Conservation (phyloP, 2,329 filamentous ascomycete species). For the Periconia sp. region DNA sequence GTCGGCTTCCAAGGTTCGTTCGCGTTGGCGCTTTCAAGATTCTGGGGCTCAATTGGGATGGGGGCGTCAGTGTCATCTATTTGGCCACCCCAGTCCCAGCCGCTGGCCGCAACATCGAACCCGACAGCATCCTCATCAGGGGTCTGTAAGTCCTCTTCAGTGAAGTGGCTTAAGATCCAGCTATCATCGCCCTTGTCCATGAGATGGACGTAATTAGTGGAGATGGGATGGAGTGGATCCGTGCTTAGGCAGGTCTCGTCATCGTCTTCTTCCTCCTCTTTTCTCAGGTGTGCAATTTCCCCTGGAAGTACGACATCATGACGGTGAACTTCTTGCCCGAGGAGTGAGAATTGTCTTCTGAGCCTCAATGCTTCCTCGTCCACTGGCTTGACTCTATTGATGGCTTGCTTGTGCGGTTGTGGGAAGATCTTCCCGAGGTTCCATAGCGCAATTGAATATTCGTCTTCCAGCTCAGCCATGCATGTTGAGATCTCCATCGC, state of each 20-base stretch:
- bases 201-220: constrained; percentile 18
- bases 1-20: not conserved
- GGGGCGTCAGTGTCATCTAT: not conserved
- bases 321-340: constrained; percentile 21
- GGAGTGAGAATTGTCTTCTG: constrained; percentile 11
- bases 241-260: constrained; percentile 24
- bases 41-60: too few relatives aligned
- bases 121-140: not conserved
- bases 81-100: constrained; percentile 13
- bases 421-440: constrained; percentile 14
- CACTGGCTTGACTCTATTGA: constrained; percentile 10
- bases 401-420: constrained; percentile 3
- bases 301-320: constrained; percentile 21
- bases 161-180: constrained; percentile 16
- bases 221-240: constrained; percentile 31
- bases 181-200: constrained; percentile 15
- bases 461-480: constrained; percentile 16
- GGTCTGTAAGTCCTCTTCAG: constrained; percentile 8
- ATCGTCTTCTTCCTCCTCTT: constrained; percentile 20
- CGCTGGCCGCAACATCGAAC: constrained; percentile 6
- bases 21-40: not conserved
- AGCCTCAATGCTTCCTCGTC: not conserved
- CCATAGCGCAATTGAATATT: constrained; percentile 21
- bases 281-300: not conserved
- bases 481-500: constrained; percentile 11